Evolutionary conservation across 345 rosid species (phyloP).

Genomic region (Dipteronia sinensis): DNA sequence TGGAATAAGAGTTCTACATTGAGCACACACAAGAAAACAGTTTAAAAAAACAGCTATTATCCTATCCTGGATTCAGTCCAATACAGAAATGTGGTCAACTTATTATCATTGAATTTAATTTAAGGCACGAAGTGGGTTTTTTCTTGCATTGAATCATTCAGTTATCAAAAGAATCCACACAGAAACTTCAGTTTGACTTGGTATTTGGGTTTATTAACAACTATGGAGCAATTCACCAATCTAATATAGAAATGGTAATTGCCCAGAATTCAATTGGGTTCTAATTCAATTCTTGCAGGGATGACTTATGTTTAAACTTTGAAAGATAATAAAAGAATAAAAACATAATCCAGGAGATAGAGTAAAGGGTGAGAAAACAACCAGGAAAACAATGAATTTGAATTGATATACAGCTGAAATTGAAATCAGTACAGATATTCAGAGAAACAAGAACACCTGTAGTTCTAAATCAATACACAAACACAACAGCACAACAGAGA

Average conservation of each 20-base stretch:
- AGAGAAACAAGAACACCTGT: conserved; percentile 14
- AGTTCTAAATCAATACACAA: conserved; percentile 29
- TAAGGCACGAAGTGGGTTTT: background rate
- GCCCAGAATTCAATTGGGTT: conserved; percentile 28
- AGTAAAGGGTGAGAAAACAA: conserved; percentile 9
- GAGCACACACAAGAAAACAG: background rate
- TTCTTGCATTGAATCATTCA: conserved; percentile 11
- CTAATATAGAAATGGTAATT: conserved; percentile 17
- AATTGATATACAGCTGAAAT: conserved; percentile 20
- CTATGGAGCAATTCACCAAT: conserved; percentile 13
- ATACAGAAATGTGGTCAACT: conserved; percentile 5
- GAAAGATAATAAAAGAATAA: conserved; percentile 28
- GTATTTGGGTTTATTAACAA: conserved; percentile 18
- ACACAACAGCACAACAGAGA: conserved; percentile 28
- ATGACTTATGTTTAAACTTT: conserved; percentile 25
- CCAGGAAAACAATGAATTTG: background rate
- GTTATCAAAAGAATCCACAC: conserved; percentile 9
- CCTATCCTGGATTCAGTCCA: background rate
- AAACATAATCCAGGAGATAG: conserved; percentile 8
- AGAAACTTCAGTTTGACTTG: conserved; percentile 23
- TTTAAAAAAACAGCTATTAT: background rate
- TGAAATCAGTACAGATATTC: conserved; percentile 18
- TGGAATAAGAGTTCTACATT: conserved; percentile 7
- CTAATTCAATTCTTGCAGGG: conserved; percentile 19
- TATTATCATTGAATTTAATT: background rate